Conservation (phyloP, 257 asterid genomes). For the Solanum lignicaule region DNA sequence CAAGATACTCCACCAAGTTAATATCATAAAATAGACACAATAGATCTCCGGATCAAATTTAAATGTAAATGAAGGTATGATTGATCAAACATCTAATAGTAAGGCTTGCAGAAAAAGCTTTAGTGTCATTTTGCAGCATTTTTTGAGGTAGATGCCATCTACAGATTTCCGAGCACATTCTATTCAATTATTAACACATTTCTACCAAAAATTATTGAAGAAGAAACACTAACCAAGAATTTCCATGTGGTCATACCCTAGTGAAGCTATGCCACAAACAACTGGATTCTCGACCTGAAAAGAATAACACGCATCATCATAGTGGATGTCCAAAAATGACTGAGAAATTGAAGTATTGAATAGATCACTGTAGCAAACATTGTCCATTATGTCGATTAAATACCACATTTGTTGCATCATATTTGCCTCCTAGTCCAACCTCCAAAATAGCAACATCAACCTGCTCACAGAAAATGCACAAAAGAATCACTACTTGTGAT, state of each 20-base stretch:
- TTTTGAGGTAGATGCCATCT: background rate
- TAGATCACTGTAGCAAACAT: background rate
- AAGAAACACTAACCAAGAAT: slow-evolving; percentile 87
- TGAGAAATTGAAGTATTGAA: background rate
- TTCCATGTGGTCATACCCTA: slow-evolving; percentile 95
- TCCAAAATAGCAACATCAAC: slow-evolving; percentile 94
- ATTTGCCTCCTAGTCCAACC: slow-evolving; percentile 95
- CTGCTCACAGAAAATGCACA: slow-evolving; percentile 26
- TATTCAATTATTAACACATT: background rate
- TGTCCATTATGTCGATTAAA: slow-evolving; percentile 7
- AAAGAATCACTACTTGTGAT: background rate
- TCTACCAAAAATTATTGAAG: slow-evolving; percentile 9
- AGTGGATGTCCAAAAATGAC: slow-evolving; percentile 11
- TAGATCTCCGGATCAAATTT: background rate
- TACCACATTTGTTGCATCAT: slow-evolving; percentile 98
- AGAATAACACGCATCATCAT: slow-evolving; percentile 10
- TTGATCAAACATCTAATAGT: background rate
- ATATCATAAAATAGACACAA: background rate
- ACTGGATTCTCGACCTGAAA: slow-evolving; percentile 72
- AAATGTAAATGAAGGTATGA: background rate
- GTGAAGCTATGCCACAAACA: slow-evolving; percentile 84
- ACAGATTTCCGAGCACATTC: background rate
- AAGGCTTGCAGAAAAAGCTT: background rate
- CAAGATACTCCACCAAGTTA: background rate
- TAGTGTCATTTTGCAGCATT: background rate